Evolutionary conservation across 1,284 basidiomycete species (phyloP).

Genomic region (Cutaneotrichosporon arboriforme): DNA sequence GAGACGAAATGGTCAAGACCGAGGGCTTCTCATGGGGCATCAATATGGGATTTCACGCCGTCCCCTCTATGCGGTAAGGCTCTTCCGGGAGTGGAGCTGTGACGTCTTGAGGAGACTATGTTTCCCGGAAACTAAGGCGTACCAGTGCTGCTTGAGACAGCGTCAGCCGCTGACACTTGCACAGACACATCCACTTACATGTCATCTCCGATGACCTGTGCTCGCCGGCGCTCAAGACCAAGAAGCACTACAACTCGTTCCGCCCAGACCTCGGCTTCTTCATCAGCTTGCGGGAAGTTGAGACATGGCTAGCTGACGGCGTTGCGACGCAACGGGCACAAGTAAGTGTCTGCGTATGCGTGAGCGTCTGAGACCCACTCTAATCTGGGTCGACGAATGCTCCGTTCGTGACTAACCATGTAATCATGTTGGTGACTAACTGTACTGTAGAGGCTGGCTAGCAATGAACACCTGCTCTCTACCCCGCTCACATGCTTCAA

Average conservation of each 20-base stretch:
- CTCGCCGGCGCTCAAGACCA: conserved; percentile 70
- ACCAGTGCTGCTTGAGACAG: neutral
- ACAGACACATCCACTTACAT: conserved; percentile 79
- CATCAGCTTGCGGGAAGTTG: conserved; percentile 66
- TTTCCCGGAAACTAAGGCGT: neutral
- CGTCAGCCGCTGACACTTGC: neutral
- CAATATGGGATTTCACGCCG: conserved; percentile 79
- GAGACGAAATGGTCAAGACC: conserved; percentile 71
- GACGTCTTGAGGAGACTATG: neutral
- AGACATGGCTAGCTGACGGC: conserved; percentile 61
- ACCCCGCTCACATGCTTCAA: conserved; percentile 63
- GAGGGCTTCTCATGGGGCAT: conserved; percentile 77
- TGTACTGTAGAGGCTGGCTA: conserved; percentile 51
- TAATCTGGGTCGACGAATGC: neutral
- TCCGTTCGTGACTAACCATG: neutral
- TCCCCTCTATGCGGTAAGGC: conserved; percentile 56
- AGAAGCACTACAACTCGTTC: conserved; percentile 94
- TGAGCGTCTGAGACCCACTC: neutral
- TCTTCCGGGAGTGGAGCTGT: neutral
- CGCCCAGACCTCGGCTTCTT: conserved; percentile 83
- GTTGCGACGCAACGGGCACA: conserved; percentile 39
- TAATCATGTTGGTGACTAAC: neutral
- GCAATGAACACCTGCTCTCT: conserved; percentile 60
- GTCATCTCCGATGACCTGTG: conserved; percentile 78
- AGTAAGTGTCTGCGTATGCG: neutral